A percentile compares a stretch with the other conserved stretches of the same genome.
These are phyloP conservation scores for Termitomyces sp. DNA, from an alignment of 768 basidiomycete species.

Conservation along the genomic window DNA sequence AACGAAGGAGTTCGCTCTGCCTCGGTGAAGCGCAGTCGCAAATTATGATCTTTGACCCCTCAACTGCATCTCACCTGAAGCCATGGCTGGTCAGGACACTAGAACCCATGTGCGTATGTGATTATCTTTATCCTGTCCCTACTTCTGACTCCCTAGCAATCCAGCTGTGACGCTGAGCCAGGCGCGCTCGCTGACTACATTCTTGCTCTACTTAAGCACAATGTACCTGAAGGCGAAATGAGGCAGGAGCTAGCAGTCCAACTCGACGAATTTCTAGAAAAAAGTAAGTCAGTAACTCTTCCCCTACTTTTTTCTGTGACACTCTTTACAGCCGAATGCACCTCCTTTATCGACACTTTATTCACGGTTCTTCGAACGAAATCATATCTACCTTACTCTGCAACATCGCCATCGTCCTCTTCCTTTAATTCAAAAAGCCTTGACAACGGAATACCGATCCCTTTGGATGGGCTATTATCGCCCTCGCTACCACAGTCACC, in stretches of 20 bases:
- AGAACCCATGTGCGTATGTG: constrained; percentile 75
- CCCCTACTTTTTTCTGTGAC: constrained; percentile 1
- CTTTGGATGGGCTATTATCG: constrained; percentile 58
- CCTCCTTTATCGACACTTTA: constrained; percentile 76
- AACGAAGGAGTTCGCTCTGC: constrained; percentile 1
- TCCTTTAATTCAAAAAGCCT: constrained; percentile 33
- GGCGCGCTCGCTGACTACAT: constrained; percentile 92
- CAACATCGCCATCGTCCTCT: constrained; percentile 33
- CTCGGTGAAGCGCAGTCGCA: constrained; percentile 3
- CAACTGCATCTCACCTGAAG: constrained; percentile 64
- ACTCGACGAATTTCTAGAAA: constrained; percentile 90
- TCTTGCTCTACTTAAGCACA: constrained; percentile 88
- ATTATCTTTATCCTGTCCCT: constrained; percentile 2
- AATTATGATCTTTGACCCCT: constrained; percentile 63
- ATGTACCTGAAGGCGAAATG: constrained; percentile 78
- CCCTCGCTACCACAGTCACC: constrained; percentile 37
- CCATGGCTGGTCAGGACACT: constrained; percentile 86
- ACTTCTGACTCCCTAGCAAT: constrained; percentile 13
- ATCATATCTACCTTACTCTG: constrained; percentile 75
- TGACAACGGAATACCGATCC: constrained; percentile 77
- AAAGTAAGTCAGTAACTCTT: constrained; percentile 44
- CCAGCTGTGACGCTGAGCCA: constrained; percentile 94
- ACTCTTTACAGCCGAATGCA: constrained; percentile 44
- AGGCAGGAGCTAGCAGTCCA: constrained; percentile 70
- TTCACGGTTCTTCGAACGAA: constrained; percentile 82